Percentiles rank a stretch among this genome's conserved stretches.
Conservation (phyloP, 176 grass and related monocot genomes). For the Themeda triandra region DNA sequence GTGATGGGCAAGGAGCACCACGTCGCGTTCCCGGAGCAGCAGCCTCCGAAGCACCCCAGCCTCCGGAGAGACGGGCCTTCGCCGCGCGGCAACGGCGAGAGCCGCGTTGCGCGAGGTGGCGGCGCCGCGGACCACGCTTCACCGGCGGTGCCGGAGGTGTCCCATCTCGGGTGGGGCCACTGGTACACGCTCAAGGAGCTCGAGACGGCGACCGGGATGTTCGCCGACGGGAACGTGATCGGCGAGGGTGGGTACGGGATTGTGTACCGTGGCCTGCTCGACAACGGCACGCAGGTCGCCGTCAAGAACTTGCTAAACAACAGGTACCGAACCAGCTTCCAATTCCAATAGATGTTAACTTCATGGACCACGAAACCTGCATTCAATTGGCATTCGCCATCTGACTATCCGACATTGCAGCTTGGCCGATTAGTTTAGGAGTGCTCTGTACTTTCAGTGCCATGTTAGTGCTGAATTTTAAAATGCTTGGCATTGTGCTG, state of each 20-base stretch:
- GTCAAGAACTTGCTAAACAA: conserved; percentile 97
- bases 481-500: conserved; percentile 4
- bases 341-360: not conserved
- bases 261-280: conserved; percentile 85
- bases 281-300: conserved; percentile 68
- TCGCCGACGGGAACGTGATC: conserved; percentile 84
- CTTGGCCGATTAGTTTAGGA: not conserved
- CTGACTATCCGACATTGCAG: not conserved
- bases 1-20: conserved; percentile 54
- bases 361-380: not conserved
- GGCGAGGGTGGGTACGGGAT: conserved; percentile 95
- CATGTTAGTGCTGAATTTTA: not conserved
- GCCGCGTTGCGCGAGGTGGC: conserved; percentile 8
- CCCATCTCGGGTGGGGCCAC: conserved; percentile 82
- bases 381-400: not conserved
- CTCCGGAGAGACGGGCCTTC: conserved; percentile 44
- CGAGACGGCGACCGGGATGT: conserved; percentile 70
- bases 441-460: not conserved
- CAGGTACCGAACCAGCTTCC: conserved; percentile 40
- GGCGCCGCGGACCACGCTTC: conserved; percentile 31
- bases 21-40: conserved; percentile 51
- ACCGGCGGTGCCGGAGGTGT: conserved; percentile 55
- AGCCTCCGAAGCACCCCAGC: conserved; percentile 38
- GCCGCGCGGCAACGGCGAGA: conserved; percentile 57
- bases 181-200: conserved; percentile 96